Base-by-base conservation (phyloP, 768 basidiomycete genomes). In the Myochromella boudieri region DNA sequence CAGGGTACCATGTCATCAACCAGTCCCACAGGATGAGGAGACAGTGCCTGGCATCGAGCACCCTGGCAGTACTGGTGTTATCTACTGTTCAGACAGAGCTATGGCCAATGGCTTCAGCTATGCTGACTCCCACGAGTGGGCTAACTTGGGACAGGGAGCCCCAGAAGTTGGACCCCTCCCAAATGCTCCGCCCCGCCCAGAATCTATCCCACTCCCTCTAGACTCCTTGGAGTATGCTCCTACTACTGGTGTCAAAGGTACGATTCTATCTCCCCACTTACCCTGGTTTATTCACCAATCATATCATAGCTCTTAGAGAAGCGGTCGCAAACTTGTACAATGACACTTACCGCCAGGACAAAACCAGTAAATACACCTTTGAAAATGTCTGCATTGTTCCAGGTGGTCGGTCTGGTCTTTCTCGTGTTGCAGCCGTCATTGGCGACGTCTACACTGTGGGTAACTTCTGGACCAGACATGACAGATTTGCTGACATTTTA, bases 301-400 rank as follows among this genome's bases (percentile, higher is more conserved):
- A 20, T 40, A 31, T 22, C 21, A 26, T 56, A 89, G 88, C 71
- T 11, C 81, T 97, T 17, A 80, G 95, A 22, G 85, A 92, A 61
- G 91, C 93, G 2, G 94, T 97, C 24, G 95, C 95, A 9, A 70
- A 87, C 51, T 64, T 94, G 41, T 97, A 97, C 72, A 97, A 97
- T 62, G 70, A 78, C 40, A 88, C 86, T 2, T 95, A 95, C 63
- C 81, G 95, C 26, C 67, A 87, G 55, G 89, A 81, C 37, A 95
- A 88, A 68, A 49, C 65, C 6, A 91, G 87, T 54, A 77, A 95
- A 55, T 97, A 97, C 63, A 94, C 91, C 1, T 87, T 75, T 54
- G 92, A 95, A 67, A 97, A 97, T 59, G 86, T 91, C 10, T 93
- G 90, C 59, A 95, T 97, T 56, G 94, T 97, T 0, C 95, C 95